A percentile compares a stretch with the other conserved stretches of the same genome.
phyloP scores from a whole-genome alignment of 208 protist species.

The Trypanosomatidae sp. region DNA sequence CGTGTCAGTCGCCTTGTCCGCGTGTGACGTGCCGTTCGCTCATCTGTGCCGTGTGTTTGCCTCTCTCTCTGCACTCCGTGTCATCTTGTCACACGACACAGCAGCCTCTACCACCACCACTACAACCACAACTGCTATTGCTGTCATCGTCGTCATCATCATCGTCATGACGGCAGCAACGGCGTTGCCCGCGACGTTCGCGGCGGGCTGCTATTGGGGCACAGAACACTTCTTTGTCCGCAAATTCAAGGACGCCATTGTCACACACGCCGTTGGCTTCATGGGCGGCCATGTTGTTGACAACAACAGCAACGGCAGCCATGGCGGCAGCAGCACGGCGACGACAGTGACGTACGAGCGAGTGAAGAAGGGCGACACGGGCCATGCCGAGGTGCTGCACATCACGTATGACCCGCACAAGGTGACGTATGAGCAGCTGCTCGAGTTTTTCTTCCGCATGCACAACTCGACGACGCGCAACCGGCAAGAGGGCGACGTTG shows the following conservation, averaged over 20 bases:
- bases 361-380: conserved; percentile 88
- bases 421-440: conserved; percentile 73
- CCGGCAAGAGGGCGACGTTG: conserved; percentile 82
- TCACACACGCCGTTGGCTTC: conserved; percentile 77
- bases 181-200: conserved; percentile 77
- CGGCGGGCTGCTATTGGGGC: conserved; percentile 89
- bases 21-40: too few species aligned
- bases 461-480: conserved; percentile 93
- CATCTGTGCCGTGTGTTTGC: too few species aligned
- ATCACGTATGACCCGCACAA: conserved; percentile 73
- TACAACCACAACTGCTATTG: too few species aligned
- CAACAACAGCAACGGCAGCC: conserved; percentile 14
- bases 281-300: conserved; percentile 53
- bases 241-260: conserved; percentile 69
- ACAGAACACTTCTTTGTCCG: conserved; percentile 86
- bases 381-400: conserved; percentile 92
- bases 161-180: too few species aligned
- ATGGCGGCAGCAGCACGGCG: not conserved
- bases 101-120: too few species aligned
- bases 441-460: conserved; percentile 89
- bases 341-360: conserved; percentile 56
- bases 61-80: too few species aligned
- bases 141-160: too few species aligned
- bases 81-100: too few species aligned
- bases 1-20: too few species aligned